Evolutionary conservation across 768 basidiomycete species (phyloP).

Genomic region (Mrakia blollopis): DNA sequence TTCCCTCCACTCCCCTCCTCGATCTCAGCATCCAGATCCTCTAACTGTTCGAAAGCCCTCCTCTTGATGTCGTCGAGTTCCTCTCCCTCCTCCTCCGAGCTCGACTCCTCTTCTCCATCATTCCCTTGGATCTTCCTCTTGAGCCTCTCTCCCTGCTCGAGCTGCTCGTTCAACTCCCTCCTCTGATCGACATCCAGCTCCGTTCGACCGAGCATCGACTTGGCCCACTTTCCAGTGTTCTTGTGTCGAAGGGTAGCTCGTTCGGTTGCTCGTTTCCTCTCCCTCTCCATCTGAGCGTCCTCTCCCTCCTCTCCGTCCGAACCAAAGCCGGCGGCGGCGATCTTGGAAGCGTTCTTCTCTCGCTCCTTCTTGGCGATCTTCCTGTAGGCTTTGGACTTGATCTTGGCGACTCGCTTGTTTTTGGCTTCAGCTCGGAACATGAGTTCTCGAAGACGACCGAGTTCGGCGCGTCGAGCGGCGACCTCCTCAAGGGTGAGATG

Average conservation of each 20-base stretch:
- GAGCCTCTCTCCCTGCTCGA: conserved; percentile 73
- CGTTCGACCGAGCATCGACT: conserved; percentile 58
- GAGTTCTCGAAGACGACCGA: conserved; percentile 83
- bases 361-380: conserved; percentile 74
- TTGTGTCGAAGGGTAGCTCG: conserved; percentile 85
- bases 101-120: conserved; percentile 43
- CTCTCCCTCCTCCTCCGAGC: conserved; percentile 41
- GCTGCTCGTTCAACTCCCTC: conserved; percentile 75
- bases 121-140: conserved; percentile 68
- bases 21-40: conserved; percentile 49
- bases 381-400: conserved; percentile 91
- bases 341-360: conserved; percentile 54
- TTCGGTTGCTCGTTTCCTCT: conserved; percentile 76
- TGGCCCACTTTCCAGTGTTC: conserved; percentile 82
- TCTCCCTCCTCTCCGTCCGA: conserved; percentile 55
- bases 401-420: conserved; percentile 83
- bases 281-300: conserved; percentile 58
- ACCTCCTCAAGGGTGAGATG: conserved; percentile 82
- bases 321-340: conserved; percentile 49
- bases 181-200: conserved; percentile 57
- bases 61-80: conserved; percentile 57
- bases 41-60: conserved; percentile 72
- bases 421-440: conserved; percentile 90
- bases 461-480: conserved; percentile 67
- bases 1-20: conserved; percentile 43